Conservation (phyloP, 2,329 filamentous ascomycete genomes). For the Trichoderma sp. region DNA sequence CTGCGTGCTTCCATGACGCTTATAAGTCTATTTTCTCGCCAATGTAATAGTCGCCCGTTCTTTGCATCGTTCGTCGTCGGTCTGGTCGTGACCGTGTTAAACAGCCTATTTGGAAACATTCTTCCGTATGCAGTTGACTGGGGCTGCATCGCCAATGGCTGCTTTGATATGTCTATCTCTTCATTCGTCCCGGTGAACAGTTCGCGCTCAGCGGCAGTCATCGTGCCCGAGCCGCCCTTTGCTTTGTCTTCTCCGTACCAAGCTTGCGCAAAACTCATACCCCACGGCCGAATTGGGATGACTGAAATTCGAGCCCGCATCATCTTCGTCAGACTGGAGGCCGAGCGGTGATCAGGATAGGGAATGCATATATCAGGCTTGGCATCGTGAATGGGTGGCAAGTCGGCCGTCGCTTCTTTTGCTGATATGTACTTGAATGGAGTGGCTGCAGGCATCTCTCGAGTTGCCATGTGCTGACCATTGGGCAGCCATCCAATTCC, state of each 20-base stretch:
- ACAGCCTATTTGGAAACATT: constrained; percentile 49
- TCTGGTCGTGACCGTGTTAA: constrained; percentile 62
- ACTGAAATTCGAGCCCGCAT: constrained; percentile 48
- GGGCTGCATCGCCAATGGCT: constrained; percentile 35
- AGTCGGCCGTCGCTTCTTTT: constrained; percentile 52
- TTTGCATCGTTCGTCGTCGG: constrained; percentile 53
- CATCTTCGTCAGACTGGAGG: constrained; percentile 38
- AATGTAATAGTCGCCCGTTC: constrained; percentile 60
- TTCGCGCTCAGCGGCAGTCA: constrained; percentile 39
- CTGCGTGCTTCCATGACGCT: constrained; percentile 66
- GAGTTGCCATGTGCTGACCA: constrained; percentile 56
- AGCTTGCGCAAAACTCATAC: constrained; percentile 50
- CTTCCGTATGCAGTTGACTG: constrained; percentile 51
- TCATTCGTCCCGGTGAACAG: constrained; percentile 36
- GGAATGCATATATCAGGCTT: constrained; percentile 60
- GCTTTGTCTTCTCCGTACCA: constrained; percentile 38
- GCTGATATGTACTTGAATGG: constrained; percentile 61
- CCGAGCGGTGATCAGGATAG: constrained; percentile 66
- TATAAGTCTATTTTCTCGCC: constrained; percentile 59
- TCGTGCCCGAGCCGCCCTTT: constrained; percentile 30
- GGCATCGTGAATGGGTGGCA: constrained; percentile 62
- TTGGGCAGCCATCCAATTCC: constrained; percentile 60
- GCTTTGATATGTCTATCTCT: background rate
- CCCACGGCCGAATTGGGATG: constrained; percentile 60
- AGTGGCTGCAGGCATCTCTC: constrained; percentile 43